Percentiles rank a stretch among this genome's conserved stretches.
phyloP scores from a whole-genome alignment of 176 grass and related monocot genomes.

The Triticum dicoccoides region DNA sequence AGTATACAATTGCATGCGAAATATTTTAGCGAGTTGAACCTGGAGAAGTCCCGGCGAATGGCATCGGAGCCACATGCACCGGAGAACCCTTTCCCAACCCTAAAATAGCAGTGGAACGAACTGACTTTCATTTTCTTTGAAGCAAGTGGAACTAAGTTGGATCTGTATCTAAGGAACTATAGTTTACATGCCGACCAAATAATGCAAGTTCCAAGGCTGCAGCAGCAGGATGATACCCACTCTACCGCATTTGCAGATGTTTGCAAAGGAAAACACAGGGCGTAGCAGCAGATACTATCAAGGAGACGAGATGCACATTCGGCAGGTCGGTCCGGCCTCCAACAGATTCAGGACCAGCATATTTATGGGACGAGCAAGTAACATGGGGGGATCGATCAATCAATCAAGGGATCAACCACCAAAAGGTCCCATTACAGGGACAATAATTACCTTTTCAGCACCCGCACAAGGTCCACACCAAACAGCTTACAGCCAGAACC shows the following conservation, averaged over 20 bases:
- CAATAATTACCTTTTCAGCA: slow-evolving; percentile 19
- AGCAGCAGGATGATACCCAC: not conserved
- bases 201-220: not conserved
- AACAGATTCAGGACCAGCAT: slow-evolving; percentile 13
- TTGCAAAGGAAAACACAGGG: not conserved
- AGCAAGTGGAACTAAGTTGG: not conserved
- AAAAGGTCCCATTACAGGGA: slow-evolving; percentile 32
- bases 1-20: slow-evolving; percentile 9
- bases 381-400: slow-evolving; percentile 25
- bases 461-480: not conserved
- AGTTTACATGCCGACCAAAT: not conserved
- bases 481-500: slow-evolving; percentile 1
- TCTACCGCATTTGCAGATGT: not conserved
- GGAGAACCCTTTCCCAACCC: slow-evolving; percentile 3
- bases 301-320: not conserved
- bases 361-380: slow-evolving; percentile 28
- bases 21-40: slow-evolving; percentile 30
- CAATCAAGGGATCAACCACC: slow-evolving; percentile 36
- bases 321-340: slow-evolving; percentile 1
- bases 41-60: slow-evolving; percentile 10
- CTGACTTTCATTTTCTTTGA: not conserved
- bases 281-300: not conserved
- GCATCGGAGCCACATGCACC: slow-evolving; percentile 24
- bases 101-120: not conserved
- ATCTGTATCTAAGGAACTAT: not conserved